Evolutionary conservation across 805 yeast genomes (phyloP).

Genomic region (Zygoascus flipseniorum): DNA sequence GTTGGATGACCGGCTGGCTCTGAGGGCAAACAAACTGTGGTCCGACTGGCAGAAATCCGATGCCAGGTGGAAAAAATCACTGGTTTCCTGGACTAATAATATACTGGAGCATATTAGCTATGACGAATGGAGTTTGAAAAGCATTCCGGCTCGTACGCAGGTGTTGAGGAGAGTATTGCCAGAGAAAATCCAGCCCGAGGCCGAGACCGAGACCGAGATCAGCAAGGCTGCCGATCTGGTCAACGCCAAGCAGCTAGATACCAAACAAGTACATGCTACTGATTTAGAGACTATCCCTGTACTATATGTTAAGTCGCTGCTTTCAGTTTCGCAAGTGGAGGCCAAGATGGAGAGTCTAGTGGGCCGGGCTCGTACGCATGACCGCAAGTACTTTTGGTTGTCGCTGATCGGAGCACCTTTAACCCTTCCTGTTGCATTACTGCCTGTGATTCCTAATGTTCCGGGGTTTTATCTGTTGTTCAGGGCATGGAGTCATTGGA

Average conservation of each 20-base stretch:
- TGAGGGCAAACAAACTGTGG: slow-evolving; percentile 56
- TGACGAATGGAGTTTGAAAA: slow-evolving; percentile 65
- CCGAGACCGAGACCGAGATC: slow-evolving; percentile 3
- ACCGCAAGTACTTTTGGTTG: slow-evolving; percentile 44
- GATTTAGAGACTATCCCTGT: slow-evolving; percentile 27
- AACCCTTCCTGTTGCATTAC: slow-evolving; percentile 66
- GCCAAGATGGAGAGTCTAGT: slow-evolving; percentile 38
- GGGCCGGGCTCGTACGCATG: slow-evolving; percentile 39
- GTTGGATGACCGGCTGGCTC: slow-evolving; percentile 36
- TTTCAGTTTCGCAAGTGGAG: slow-evolving; percentile 25
- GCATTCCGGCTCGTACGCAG: slow-evolving; percentile 63
- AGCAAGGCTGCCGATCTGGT: slow-evolving; percentile 15
- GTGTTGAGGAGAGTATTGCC: slow-evolving; percentile 43
- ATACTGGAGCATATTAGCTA: slow-evolving; percentile 63
- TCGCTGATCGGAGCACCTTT: slow-evolving; percentile 62
- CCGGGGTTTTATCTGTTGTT: slow-evolving; percentile 85
- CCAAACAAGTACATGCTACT: slow-evolving; percentile 15
- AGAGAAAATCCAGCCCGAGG: slow-evolving; percentile 18
- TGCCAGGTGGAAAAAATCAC: slow-evolving; percentile 44
- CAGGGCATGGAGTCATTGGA: slow-evolving; percentile 75
- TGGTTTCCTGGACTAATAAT: slow-evolving; percentile 45
- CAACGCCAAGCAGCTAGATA: slow-evolving; percentile 11
- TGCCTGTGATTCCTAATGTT: slow-evolving; percentile 85
- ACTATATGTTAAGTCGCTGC: slow-evolving; percentile 40
- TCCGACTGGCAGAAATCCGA: slow-evolving; percentile 47